Conservation (phyloP, 1,139 yeast genomes). For the Diutina mesorugosa region DNA sequence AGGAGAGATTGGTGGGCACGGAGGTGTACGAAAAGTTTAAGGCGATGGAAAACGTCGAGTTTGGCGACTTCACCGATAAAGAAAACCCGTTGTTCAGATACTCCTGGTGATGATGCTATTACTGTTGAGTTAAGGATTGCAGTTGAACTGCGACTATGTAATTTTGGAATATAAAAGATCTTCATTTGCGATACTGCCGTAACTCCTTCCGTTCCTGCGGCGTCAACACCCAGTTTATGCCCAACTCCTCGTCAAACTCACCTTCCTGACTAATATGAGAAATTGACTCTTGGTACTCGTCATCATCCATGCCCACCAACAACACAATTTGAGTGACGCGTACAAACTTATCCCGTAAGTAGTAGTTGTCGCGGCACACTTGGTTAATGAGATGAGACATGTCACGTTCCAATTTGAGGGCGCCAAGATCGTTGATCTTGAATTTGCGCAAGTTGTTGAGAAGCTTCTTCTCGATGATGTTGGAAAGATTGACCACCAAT, state of each 20-base stretch:
- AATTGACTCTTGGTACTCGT: conserved; percentile 27
- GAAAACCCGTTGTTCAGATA: conserved; percentile 54
- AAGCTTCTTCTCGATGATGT: conserved; percentile 51
- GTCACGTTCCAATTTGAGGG: conserved; percentile 75
- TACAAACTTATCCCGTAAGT: conserved; percentile 63
- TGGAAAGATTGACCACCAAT: conserved; percentile 40
- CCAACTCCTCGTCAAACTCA: conserved; percentile 20
- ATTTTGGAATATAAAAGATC: neutral
- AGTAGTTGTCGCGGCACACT: conserved; percentile 49
- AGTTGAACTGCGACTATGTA: neutral
- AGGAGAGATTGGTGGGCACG: neutral
- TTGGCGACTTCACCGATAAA: conserved; percentile 52
- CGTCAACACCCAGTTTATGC: conserved; percentile 69
- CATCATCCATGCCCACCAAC: conserved; percentile 75
- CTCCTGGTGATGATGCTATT: neutral
- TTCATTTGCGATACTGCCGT: conserved; percentile 26
- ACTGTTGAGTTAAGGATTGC: neutral
- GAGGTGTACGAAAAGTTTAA: conserved; percentile 5
- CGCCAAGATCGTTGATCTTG: conserved; percentile 67
- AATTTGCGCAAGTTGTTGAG: conserved; percentile 47
- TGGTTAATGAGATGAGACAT: conserved; percentile 60
- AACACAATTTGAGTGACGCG: conserved; percentile 75
- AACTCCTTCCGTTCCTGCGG: conserved; percentile 60
- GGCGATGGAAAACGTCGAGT: conserved; percentile 35
- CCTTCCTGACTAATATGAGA: neutral